Evolutionary conservation across 495 filamentous ascomycete genomes (phyloP), one percentile per base, ranked within the genome.

Genomic region (Paragyromitra xinjiangensis): DNA sequence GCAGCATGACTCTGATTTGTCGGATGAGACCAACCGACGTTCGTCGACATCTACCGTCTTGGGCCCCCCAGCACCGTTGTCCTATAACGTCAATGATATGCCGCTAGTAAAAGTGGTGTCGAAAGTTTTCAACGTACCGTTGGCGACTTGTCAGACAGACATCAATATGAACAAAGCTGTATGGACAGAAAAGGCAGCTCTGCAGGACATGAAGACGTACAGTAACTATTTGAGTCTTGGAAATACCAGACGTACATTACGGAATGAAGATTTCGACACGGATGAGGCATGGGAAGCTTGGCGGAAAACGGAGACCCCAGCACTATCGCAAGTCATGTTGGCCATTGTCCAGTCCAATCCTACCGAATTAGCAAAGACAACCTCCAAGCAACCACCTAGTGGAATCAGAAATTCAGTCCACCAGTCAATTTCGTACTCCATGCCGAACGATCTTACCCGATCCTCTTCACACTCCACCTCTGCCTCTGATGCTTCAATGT

Each of bases 41-140:
- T 67, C 76, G 37, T 77, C 86, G 81, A 85, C 78, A 80, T 85
- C 83, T 71, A 92, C 61, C 85, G 88, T 63, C 79, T 85, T 72
- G 48, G 16, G 88, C 87, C 92, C 93, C 7, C 86, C 91, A 39
- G 89, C 92, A 9, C 93, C 94, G 1, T 83, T 95, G 59, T 95
- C 90, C 83, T 94, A 97, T 81, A 91, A 97, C 83, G 91, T 98
- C 64, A 97, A 94, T 85, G 96, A 99, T 81, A 99, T 99, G 96
- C 90, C 90, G 24, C 88, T 98, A 83, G 96, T 97, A 37, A 91
- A 94, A 82, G 87, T 90, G 62, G 95, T 98, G 29, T 90, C 90
- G 55, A 91, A 87, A 69, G 92, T 97, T 67, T 99, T 98, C 83
- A 91, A 91, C 53, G 87, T 94, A 65, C 88, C 89, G 51, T 89